These are phyloP conservation scores for Coriolopsis trogii DNA, from an alignment of 1,284 basidiomycete genomes.

Conservation along the genomic window DNA sequence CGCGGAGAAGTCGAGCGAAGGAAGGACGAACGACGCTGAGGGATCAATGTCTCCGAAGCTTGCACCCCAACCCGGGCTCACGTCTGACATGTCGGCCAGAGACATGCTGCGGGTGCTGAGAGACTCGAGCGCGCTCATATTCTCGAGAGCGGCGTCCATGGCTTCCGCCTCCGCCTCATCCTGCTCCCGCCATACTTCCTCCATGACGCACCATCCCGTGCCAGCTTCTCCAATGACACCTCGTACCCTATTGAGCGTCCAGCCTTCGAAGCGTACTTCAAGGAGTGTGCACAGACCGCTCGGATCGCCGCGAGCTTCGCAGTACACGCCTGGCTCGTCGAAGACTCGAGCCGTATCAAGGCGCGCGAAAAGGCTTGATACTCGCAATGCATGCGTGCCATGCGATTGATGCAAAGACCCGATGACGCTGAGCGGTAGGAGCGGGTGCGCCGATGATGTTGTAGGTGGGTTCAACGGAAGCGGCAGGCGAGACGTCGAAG, in stretches of 20 bases:
- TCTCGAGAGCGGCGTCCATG: constrained; percentile 34
- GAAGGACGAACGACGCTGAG: constrained; percentile 67
- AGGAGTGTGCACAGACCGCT: constrained; percentile 58
- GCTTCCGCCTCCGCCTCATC: constrained; percentile 33
- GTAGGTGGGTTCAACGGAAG: constrained; percentile 41
- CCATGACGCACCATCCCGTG: constrained; percentile 70
- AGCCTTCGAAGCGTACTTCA: constrained; percentile 69
- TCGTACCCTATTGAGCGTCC: constrained; percentile 63
- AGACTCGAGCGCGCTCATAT: constrained; percentile 24
- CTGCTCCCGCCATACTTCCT: constrained; percentile 53
- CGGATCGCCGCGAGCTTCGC: constrained; percentile 56
- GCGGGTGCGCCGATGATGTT: constrained; percentile 35
- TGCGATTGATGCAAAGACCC: constrained; percentile 54
- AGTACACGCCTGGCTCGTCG: constrained; percentile 54
- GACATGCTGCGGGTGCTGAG: constrained; percentile 21
- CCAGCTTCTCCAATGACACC: constrained; percentile 68
- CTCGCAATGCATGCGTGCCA: constrained; percentile 60
- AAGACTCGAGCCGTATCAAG: constrained; percentile 70
- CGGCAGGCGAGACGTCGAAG: constrained; percentile 64
- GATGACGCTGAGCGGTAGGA: constrained; percentile 61
- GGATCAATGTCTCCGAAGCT: constrained; percentile 47
- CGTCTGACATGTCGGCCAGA: constrained; percentile 10
- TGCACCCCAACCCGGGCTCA: constrained; percentile 16
- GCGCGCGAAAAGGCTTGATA: constrained; percentile 66
- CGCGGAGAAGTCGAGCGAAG: constrained; percentile 69